Percentiles rank a stretch among this genome's conserved stretches.
Evolutionary conservation across 2,329 filamentous ascomycete species (phyloP).

Genomic region (Bimuria novae-zelandiae): DNA sequence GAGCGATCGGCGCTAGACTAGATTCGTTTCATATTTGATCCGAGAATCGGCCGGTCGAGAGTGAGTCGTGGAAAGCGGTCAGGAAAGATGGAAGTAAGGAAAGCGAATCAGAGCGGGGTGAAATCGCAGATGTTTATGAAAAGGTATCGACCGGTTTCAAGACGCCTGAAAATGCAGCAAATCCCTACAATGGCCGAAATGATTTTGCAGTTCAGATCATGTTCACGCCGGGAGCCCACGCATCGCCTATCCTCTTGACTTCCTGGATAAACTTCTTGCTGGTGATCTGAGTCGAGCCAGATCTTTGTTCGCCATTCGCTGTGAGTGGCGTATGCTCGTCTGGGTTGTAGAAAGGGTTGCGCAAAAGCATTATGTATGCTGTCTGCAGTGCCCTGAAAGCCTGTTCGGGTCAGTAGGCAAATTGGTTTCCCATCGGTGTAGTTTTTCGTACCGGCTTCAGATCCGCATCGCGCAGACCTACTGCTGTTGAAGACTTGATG

Average conservation of each 20-base stretch:
- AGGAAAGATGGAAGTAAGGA: background rate
- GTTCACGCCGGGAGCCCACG: conserved; percentile 76
- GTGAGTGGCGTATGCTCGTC: conserved; percentile 74
- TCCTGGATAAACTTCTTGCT: conserved; percentile 81
- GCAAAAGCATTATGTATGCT: conserved; percentile 85
- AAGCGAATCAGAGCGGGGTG: background rate
- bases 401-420: conserved; percentile 45
- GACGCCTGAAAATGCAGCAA: conserved; percentile 37
- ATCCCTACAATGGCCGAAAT: conserved; percentile 20
- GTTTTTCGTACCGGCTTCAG: conserved; percentile 70
- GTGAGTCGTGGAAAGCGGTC: background rate
- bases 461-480: conserved; percentile 82
- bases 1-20: conserved; percentile 26
- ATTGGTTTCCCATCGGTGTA: background rate
- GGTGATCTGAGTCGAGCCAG: conserved; percentile 69
- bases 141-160: background rate
- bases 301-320: conserved; percentile 50
- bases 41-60: background rate
- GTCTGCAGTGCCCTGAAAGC: conserved; percentile 89
- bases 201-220: conserved; percentile 53
- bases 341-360: conserved; percentile 94
- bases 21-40: conserved; percentile 25
- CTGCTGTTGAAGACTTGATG: conserved; percentile 50
- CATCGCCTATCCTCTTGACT: conserved; percentile 82
- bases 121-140: background rate